phyloP scores from a whole-genome alignment of 345 rosid species.

The Brassica cretica region DNA sequence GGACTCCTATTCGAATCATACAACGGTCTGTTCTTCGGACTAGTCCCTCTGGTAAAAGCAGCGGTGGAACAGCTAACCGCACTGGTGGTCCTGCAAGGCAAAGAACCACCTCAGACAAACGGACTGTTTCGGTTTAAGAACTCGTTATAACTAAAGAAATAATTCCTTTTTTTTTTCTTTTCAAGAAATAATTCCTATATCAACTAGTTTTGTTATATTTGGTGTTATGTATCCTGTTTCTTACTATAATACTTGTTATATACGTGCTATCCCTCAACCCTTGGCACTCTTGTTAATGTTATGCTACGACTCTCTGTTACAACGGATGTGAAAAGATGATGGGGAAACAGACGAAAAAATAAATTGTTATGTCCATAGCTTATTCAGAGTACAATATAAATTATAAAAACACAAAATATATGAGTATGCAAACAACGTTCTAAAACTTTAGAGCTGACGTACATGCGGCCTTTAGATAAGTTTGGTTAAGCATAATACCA shows the following conservation, averaged over 20 bases:
- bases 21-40: constrained; percentile 55
- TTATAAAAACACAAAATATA: no score
- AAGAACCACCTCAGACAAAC: constrained; percentile 63
- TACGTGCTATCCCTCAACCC: no score
- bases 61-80: constrained; percentile 23
- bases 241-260: not conserved
- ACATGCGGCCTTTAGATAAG: not conserved
- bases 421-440: not conserved
- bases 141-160: not conserved
- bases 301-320: not conserved
- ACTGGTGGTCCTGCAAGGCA: constrained; percentile 33
- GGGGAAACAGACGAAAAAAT: not conserved
- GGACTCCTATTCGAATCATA: constrained; percentile 88
- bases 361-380: no score
- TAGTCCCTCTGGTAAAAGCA: constrained; percentile 16
- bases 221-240: not conserved
- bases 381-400: no score
- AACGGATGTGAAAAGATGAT: not conserved
- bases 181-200: not conserved
- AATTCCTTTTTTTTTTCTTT: no score
- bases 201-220: constrained; percentile 6
- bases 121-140: constrained; percentile 36
- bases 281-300: not conserved
- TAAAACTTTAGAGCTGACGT: not conserved
- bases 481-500: not conserved